Base-by-base conservation (phyloP, 768 basidiomycete genomes). In the Suillus luteus region DNA sequence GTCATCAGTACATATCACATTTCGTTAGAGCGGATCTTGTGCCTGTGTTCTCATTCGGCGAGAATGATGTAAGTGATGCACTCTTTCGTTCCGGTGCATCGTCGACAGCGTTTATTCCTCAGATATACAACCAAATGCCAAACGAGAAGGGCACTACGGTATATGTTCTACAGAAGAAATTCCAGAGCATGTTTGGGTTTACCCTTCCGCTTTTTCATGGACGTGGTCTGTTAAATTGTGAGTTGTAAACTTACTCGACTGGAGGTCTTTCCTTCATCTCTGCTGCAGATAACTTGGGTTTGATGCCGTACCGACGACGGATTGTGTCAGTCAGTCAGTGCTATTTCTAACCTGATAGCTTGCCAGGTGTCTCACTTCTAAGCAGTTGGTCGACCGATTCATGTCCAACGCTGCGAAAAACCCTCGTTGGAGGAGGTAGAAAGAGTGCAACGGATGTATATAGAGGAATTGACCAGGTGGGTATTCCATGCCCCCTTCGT, bases 171-270 rank as follows among this genome's bases (percentile, higher is more conserved):
- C 96, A 99, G 77, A 92, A 93, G 74, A 88, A 87, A 71, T 98
- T 99, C 75, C 95, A 99, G 75, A 86, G 82, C 58, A 76, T 92
- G 49, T 98, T 99, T 69, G 96, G 96, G 6, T 99, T 99, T 74
- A 99, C 96, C 0, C 78, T 99, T 12, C 96, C 97, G 0, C 78
- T 99, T n/a, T 99, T 99, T 77, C 96, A 97, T 73, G 97, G 97
- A 2, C 82, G 97, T 64, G 96, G 96, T 14, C 76, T 99, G 61
- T 82, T 99, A 67, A 99, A 99, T 75, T 99, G 96, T 95, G 67
- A 33, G 88, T 31, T 14, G 17, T 5, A 15, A 27, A 14, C 15
- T 40, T 11, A 24, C 24, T 27, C 1, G 22, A 57, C 15, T 40
- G 17, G 55, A 3, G 24, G 19, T 10, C 55, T 57, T 57, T 17